Evolutionary conservation across 2,329 filamentous ascomycete species (phyloP), one percentile per base, ranked within the genome.

Genomic region (Ophiognomonia clavigignenti-juglandacearum): DNA sequence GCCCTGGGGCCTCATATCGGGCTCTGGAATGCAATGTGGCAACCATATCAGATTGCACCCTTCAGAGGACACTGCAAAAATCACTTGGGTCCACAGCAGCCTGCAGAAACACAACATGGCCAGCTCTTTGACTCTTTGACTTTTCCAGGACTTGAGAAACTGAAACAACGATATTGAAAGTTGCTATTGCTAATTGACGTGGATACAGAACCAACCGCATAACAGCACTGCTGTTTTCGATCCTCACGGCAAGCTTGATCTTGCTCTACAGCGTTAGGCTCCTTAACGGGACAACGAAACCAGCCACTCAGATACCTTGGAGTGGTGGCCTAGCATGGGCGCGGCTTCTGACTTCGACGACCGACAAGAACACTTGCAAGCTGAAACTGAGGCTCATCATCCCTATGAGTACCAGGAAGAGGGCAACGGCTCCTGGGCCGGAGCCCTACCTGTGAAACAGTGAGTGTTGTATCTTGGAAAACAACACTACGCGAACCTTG

Each of bases 371-470:
- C 74, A 81, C 57, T 68, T 77, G 60, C 79, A 82, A 58, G 75
- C 78, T 57, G 73, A 80, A 63, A 72, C 75, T 58, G 74, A 80
- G 59, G 64, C 72, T 64, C 83, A 83, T 63, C 72, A 77, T 63
- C 80, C 77, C 43, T 96, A 92, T 82, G 83, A 89, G 68, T 97
- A 93, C 71, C 84, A 93, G 69, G 84, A 83, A 52, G 84, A 90
- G 67, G 89, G 90, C 74, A 89, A 90, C 66, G 69, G 63, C 67
- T 92, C 88, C 57, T 95, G 93, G 93, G 93, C 92, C 61, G 88
- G 91, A 64, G 87, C 92, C 64, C 81, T 98, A 61, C 93, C 93
- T 63, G 82, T 95, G 80, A 95, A 95, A 83, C 92, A 97, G 83
- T 79, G 67, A 48, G 75, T 68, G 3, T 16, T n/a, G 20, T 31